Evolutionary conservation across 805 yeast genomes (phyloP).

Genomic region (Geotrichum ghanense): DNA sequence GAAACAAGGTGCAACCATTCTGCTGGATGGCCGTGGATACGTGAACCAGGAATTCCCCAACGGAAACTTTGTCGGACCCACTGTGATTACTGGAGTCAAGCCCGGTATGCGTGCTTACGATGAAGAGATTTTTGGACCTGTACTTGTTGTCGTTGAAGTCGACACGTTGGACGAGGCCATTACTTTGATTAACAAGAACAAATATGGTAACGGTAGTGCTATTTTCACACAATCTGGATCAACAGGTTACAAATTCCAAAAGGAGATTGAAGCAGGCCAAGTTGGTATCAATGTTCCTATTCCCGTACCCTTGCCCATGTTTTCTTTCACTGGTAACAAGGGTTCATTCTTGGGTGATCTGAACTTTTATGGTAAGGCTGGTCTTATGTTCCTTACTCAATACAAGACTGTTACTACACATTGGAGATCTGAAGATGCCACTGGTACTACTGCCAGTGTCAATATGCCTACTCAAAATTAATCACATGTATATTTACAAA

Average conservation of each 20-base stretch:
- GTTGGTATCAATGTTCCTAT: slow-evolving; percentile 72
- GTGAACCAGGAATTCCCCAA: slow-evolving; percentile 37
- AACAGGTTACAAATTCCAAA: slow-evolving; percentile 58
- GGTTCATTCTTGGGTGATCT: slow-evolving; percentile 68
- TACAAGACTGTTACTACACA: slow-evolving; percentile 62
- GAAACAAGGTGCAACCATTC: slow-evolving; percentile 49
- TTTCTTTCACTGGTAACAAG: slow-evolving; percentile 67
- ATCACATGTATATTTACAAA: too few relatives aligned
- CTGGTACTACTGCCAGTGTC: slow-evolving; percentile 41
- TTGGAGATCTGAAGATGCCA: slow-evolving; percentile 48
- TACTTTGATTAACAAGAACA: slow-evolving; percentile 46
- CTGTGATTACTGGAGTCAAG: slow-evolving; percentile 47
- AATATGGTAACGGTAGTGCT: slow-evolving; percentile 63
- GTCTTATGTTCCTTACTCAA: slow-evolving; percentile 59
- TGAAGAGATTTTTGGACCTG: slow-evolving; percentile 71
- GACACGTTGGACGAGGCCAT: slow-evolving; percentile 62
- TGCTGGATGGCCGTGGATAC: slow-evolving; percentile 52
- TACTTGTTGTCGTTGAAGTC: slow-evolving; percentile 47
- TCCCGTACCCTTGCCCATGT: slow-evolving; percentile 75
- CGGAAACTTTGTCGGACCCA: slow-evolving; percentile 68
- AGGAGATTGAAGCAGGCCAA: slow-evolving; percentile 61
- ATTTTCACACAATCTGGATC: slow-evolving; percentile 61
- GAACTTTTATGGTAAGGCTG: slow-evolving; percentile 73
- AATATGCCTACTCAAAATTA: slow-evolving; percentile 54
- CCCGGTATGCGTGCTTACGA: slow-evolving; percentile 66